Evolutionary conservation across 192 early-diverging fungal genomes (phyloP).

Genomic region (Coemansia sp.): DNA sequence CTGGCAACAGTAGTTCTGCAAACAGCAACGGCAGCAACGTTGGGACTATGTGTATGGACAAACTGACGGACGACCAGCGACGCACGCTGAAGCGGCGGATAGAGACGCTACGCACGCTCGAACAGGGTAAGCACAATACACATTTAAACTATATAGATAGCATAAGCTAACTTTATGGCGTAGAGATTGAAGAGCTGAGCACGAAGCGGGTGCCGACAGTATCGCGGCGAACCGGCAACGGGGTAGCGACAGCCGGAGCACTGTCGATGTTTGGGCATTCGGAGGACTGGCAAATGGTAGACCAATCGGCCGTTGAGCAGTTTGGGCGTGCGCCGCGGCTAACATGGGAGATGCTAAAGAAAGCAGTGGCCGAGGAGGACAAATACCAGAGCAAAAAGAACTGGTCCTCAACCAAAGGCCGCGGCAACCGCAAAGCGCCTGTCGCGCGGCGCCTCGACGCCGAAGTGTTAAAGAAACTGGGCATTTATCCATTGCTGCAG

Average conservation of each 20-base stretch:
- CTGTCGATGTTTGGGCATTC: slow-evolving; percentile 27
- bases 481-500: slow-evolving; percentile 46
- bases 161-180: not conserved
- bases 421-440: slow-evolving; percentile 53
- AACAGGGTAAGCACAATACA: slow-evolving; percentile 32
- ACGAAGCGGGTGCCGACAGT: slow-evolving; percentile 22
- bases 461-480: slow-evolving; percentile 49
- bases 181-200: slow-evolving; percentile 42
- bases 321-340: slow-evolving; percentile 26
- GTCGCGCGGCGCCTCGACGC: slow-evolving; percentile 53
- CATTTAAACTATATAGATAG: not conserved
- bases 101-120: slow-evolving; percentile 32
- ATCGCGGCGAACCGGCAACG: slow-evolving; percentile 15
- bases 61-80: slow-evolving; percentile 41
- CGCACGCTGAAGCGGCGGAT: slow-evolving; percentile 45
- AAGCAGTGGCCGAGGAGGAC: slow-evolving; percentile 53
- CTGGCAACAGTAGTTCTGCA: slow-evolving; percentile 14
- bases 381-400: slow-evolving; percentile 61
- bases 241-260: slow-evolving; percentile 21
- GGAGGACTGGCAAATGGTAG: slow-evolving; percentile 28
- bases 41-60: slow-evolving; percentile 19
- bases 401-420: slow-evolving; percentile 57
- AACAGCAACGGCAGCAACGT: slow-evolving; percentile 9
- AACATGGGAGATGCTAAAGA: slow-evolving; percentile 54
- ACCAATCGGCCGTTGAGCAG: slow-evolving; percentile 6